A percentile compares a stretch with the other conserved stretches of the same genome.
phyloP scores from a whole-genome alignment of 371 early-diverging fungal genomes.

The Nematocida ausubeli region DNA sequence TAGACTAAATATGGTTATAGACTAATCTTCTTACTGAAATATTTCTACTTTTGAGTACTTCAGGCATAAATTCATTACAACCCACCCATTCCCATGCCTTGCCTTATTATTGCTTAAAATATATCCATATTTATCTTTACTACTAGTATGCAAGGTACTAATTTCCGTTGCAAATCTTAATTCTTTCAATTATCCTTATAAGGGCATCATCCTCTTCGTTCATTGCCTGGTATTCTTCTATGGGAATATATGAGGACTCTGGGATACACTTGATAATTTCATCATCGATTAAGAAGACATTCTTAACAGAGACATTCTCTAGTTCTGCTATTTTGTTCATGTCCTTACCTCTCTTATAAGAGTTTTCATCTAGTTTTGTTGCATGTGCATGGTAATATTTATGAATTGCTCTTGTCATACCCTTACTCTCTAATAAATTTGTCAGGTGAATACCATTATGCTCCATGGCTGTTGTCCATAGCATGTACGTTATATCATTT shows the following conservation, averaged over 20 bases:
- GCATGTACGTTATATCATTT: slow-evolving; percentile 52
- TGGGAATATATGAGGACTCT: slow-evolving; percentile 41
- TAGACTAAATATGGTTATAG: too few species aligned
- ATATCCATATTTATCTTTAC: too few species aligned
- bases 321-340: slow-evolving; percentile 38
- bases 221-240: slow-evolving; percentile 34
- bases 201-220: slow-evolving; percentile 40
- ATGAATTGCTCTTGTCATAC: slow-evolving; percentile 31
- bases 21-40: too few species aligned
- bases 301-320: slow-evolving; percentile 35
- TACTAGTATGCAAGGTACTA: too few species aligned
- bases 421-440: slow-evolving; percentile 29
- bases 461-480: slow-evolving; percentile 64
- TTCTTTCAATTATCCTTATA: slow-evolving; percentile 9
- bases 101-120: too few species aligned
- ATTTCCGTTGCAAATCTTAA: slow-evolving; percentile 9
- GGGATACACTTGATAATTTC: slow-evolving; percentile 44
- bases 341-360: slow-evolving; percentile 54
- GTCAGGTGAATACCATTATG: slow-evolving; percentile 54
- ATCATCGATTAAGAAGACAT: slow-evolving; percentile 60
- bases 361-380: slow-evolving; percentile 16
- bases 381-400: slow-evolving; percentile 45
- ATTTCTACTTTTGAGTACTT: too few species aligned
- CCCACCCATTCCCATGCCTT: too few species aligned
- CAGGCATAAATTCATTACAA: too few species aligned